Evolutionary conservation across 129 eudicot genomes (phyloP).

Genomic region (Logfia minima): DNA sequence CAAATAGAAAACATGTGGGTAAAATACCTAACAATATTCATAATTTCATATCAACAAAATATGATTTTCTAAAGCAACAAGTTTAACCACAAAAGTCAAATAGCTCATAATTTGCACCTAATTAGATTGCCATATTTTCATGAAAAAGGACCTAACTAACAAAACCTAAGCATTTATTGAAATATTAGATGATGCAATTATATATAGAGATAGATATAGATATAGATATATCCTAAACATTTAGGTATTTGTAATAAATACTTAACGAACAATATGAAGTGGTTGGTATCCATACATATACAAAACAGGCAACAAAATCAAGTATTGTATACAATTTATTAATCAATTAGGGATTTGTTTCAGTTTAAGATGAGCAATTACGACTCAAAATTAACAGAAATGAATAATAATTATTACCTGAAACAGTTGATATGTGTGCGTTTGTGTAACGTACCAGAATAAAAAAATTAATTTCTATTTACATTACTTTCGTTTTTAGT

Average conservation of each 20-base stretch:
- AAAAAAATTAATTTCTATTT: too few species aligned
- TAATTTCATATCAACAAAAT: not conserved
- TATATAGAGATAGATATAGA: not conserved
- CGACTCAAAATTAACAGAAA: not conserved
- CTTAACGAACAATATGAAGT: not conserved
- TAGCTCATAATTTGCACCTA: constrained; percentile 1
- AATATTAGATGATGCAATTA: not conserved
- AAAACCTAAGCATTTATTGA: constrained; percentile 6
- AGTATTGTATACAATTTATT: not conserved
- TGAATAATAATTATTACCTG: constrained; percentile 18
- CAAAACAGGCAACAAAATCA: not conserved
- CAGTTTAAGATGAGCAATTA: too few species aligned
- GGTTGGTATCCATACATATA: not conserved
- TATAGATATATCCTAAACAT: constrained; percentile 1
- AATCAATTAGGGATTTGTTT: not conserved
- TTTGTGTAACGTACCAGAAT: constrained; percentile 11
- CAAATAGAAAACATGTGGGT: not conserved
- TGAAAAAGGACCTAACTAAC: too few species aligned
- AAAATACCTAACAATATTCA: not conserved
- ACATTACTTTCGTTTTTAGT: too few species aligned
- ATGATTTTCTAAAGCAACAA: constrained; percentile 9
- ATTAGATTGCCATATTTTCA: not conserved
- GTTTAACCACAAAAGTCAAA: constrained; percentile 13
- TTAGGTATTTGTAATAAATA: not conserved
- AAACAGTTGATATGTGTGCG: constrained; percentile 14